Base-by-base conservation (phyloP, 164 flowering plant species). In the Protea cynaroides region DNA sequence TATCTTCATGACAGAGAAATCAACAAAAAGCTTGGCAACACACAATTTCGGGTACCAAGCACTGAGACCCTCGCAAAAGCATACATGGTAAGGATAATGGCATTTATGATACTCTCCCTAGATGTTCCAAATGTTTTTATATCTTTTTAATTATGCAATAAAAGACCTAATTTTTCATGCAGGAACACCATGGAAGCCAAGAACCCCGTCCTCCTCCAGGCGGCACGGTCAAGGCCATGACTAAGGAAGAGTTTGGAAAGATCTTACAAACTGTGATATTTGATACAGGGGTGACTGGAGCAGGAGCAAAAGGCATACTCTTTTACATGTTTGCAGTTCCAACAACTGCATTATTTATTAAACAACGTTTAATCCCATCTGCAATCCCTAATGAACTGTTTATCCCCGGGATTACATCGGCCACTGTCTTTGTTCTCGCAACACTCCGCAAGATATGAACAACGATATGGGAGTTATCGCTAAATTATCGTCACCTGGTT, bases 371-470 rank as follows among this genome's bases (percentile, higher is more conserved):
- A 4, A 38, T 60, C 4, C 86, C 86, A 24, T 56, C 19, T 10
- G 18, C 68, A 0, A 61, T 86, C 4, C 79, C 82, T 7, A 73
- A 82, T 62, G 84, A 78, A 5, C 22, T 80, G 19, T 81, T 83
- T 69, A 76, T 83, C 49, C 86, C 90, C 4, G 75, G 53, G 18
- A 77, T 82, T 66, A 86, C 90, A 18, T 82, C 90, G 52, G 82
- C 80, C 64, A 79, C 90, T 40, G 86, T 83, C 59, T 78, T 73
- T 40, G 10, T 76, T 37, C 90, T 86, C 38, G 82, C 86, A 19
- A 72, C 67, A 44, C 67, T 79, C 3, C 78, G 82, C 74, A 86
- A 86, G 72, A 74, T 86, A 38, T 86, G 69, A 79, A 52, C 38
- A 55, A 36, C 86, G 34, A 29, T 29, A 3, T 29, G 34, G 4